Conservation (phyloP, 2,329 filamentous ascomycete species). For the Hypomyces rosellus region DNA sequence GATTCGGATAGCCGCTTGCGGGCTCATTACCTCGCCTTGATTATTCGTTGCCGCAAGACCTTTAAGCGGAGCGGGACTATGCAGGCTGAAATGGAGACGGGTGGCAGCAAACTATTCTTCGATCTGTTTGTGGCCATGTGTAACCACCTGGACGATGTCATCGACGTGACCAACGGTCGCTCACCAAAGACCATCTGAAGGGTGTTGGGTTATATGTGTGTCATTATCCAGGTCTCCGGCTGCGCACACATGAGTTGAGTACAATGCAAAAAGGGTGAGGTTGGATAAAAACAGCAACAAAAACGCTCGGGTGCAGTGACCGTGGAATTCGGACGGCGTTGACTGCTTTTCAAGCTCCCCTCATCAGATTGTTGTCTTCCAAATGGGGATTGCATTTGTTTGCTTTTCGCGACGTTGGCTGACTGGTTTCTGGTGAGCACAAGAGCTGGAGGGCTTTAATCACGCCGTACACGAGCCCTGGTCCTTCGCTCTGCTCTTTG, state of each 20-base stretch:
- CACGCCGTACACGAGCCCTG: slow-evolving; percentile 17
- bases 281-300: slow-evolving; percentile 16
- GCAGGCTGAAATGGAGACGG: slow-evolving; percentile 97
- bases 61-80: slow-evolving; percentile 98
- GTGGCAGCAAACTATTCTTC: slow-evolving; percentile 88
- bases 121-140: slow-evolving; percentile 97
- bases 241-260: slow-evolving; percentile 16
- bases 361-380: slow-evolving; percentile 45
- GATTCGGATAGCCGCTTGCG: slow-evolving; percentile 87
- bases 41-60: slow-evolving; percentile 93
- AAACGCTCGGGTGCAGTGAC: slow-evolving; percentile 18
- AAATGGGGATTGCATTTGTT: slow-evolving; percentile 41
- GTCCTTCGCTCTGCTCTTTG: slow-evolving; percentile 26
- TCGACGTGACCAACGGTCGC: slow-evolving; percentile 69
- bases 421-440: slow-evolving; percentile 39
- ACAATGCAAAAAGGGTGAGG: slow-evolving; percentile 12
- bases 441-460: slow-evolving; percentile 36
- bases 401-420: slow-evolving; percentile 48
- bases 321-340: slow-evolving; percentile 22
- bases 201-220: slow-evolving; percentile 7
- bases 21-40: slow-evolving; percentile 94
- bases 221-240: slow-evolving; percentile 16
- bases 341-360: slow-evolving; percentile 34
- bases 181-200: slow-evolving; percentile 52
- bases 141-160: slow-evolving; percentile 95